Conservation (phyloP, 2,329 filamentous ascomycete species). For the Alternaria longipes region DNA sequence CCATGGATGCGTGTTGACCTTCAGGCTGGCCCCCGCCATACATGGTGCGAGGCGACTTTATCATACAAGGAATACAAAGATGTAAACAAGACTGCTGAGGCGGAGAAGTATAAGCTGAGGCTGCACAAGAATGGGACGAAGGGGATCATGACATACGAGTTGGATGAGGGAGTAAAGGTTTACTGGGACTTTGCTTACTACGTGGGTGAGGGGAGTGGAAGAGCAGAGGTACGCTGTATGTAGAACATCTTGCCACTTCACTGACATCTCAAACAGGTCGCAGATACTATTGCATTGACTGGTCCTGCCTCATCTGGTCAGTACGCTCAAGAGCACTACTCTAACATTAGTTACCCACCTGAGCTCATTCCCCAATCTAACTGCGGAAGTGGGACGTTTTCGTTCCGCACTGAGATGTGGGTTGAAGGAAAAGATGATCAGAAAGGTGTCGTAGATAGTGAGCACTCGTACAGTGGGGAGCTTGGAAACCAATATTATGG, state of each 20-base stretch:
- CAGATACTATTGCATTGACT: slow-evolving; percentile 12
- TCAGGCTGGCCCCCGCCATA: slow-evolving; percentile 7
- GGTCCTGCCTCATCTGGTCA: slow-evolving; percentile 18
- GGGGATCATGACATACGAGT: slow-evolving; percentile 21
- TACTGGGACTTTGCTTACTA: slow-evolving; percentile 28
- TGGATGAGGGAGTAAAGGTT: slow-evolving; percentile 24
- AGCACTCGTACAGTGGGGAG: slow-evolving; percentile 12
- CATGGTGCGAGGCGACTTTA: slow-evolving; percentile 33
- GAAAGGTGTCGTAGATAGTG: slow-evolving; percentile 21
- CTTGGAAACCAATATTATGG: slow-evolving; percentile 24
- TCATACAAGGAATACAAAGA: slow-evolving; percentile 23
- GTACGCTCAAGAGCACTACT: slow-evolving; percentile 14
- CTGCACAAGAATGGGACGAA: slow-evolving; percentile 33
- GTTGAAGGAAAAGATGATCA: slow-evolving; percentile 17
- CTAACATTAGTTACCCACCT: slow-evolving; percentile 7
- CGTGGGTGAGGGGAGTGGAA: slow-evolving; percentile 5
- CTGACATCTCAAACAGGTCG: slow-evolving; percentile 12
- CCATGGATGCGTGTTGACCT: slow-evolving; percentile 24
- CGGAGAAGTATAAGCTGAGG: slow-evolving; percentile 22
- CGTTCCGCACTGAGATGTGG: slow-evolving; percentile 25
- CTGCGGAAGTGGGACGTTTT: slow-evolving; percentile 23
- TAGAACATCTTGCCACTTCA: not conserved
- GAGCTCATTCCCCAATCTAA: slow-evolving; percentile 18
- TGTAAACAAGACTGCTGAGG: not conserved
- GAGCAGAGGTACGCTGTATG: slow-evolving; percentile 12